Base-by-base conservation (phyloP, 176 grass and related monocot genomes). In the Areca catechu region DNA sequence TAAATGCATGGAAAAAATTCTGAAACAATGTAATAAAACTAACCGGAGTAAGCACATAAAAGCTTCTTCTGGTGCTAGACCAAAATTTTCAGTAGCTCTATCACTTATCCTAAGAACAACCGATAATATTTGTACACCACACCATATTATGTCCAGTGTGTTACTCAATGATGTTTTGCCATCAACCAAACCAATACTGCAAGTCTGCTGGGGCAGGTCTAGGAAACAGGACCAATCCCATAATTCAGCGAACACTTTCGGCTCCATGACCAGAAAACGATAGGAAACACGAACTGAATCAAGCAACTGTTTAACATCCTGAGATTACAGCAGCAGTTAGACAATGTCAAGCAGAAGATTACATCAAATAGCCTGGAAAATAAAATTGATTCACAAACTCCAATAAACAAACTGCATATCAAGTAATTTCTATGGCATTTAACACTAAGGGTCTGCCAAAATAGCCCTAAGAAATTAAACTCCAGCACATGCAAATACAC, bases 201-300 rank as follows among this genome's bases (percentile, higher is more conserved):
- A 49, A 54, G 76, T 61, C 54, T 51, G 60, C 66, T 89, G 66
- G 60, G 85, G 62, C 50, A 90, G 72, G 60, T 90, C 80, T 70
- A 90, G 71, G 70, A 88, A 77, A 73, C 80, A 96, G 61, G 92
- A 87, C 86, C 86, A 96, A 49, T 96, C 77, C 92, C 92, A 96
- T 69, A 84, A 56, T 55, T 74, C 86, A 74, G 74, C 71, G 69
- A 87, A 90, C 62, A 90, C 53, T 68, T 71, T 51, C 5, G 83
- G 83, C 19, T 96, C 92, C 80, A 88, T 77, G 51, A 54, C 70
- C 43, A 90, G 75, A 74, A 96, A 84, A 71, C 92, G 86, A 34
- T 90, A 90, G 47, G 92, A 84, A 50, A 90, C 27, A 53, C 64
- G 77, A 54, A 70, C 62, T 15, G 75, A 74, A 53, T 82, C 75